Evolutionary conservation across 1,284 basidiomycete genomes (phyloP).

Genomic region (Neonothopanus nambi): DNA sequence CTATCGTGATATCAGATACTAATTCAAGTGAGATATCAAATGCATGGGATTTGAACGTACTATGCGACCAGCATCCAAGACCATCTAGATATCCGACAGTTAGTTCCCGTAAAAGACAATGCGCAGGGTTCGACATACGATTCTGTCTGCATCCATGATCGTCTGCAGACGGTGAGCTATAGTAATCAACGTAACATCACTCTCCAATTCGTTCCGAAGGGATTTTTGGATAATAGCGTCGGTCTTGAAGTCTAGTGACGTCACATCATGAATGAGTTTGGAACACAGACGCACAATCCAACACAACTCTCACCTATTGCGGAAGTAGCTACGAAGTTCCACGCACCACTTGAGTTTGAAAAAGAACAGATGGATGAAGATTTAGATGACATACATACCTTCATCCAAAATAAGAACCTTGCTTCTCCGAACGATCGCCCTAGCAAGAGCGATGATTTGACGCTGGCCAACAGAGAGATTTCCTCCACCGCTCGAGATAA

Average conservation of each 20-base stretch:
- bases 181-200: slow-evolving; percentile 61
- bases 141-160: slow-evolving; percentile 65
- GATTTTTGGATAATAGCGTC: slow-evolving; percentile 60
- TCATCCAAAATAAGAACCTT: slow-evolving; percentile 64
- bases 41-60: slow-evolving; percentile 19
- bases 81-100: no score
- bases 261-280: neutral
- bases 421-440: slow-evolving; percentile 58
- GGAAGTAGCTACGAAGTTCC: slow-evolving; percentile 43
- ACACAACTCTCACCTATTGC: slow-evolving; percentile 44
- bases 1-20: slow-evolving; percentile 25
- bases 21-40: neutral
- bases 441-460: no score
- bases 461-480: no score
- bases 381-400: slow-evolving; percentile 33
- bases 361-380: neutral
- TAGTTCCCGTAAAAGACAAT: no score
- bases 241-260: slow-evolving; percentile 51
- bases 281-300: slow-evolving; percentile 28
- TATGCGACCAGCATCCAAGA: slow-evolving; percentile 37
- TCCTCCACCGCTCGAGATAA: no score
- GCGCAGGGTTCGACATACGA: slow-evolving; percentile 23
- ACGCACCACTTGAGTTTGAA: neutral
- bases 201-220: slow-evolving; percentile 37
- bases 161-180: slow-evolving; percentile 72